Conservation (phyloP, 1,284 basidiomycete genomes). For the Sanguinoderma infundibulare region DNA sequence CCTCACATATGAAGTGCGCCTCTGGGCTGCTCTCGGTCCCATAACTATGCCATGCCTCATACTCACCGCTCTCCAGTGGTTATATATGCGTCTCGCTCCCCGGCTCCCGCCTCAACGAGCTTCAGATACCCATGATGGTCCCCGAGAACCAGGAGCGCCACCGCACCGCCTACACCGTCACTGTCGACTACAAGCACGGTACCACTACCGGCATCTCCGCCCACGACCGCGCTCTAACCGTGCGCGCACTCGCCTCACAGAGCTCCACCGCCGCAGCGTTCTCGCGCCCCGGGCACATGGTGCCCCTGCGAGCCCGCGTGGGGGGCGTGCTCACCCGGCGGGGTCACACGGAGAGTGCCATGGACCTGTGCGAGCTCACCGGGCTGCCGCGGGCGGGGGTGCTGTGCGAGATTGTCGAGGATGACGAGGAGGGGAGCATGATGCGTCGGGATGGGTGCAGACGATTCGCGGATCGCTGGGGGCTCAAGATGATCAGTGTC, state of each 20-base stretch:
- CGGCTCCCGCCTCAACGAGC: constrained; percentile 72
- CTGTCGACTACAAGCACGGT: constrained; percentile 92
- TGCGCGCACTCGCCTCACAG: constrained; percentile 77
- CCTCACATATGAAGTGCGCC: too few relatives aligned
- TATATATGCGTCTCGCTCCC: constrained; percentile 94
- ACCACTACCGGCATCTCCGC: constrained; percentile 98
- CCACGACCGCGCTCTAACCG: constrained; percentile 91
- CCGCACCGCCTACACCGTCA: constrained; percentile 97
- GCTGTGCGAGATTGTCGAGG: constrained; percentile 95
- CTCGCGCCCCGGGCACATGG: constrained; percentile 93
- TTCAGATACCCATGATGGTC: constrained; percentile 96
- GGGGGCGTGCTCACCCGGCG: constrained; percentile 87
- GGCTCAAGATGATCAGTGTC: constrained; percentile 93
- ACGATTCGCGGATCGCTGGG: constrained; percentile 90
- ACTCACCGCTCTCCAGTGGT: constrained; percentile 58
- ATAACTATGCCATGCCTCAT: too few relatives aligned
- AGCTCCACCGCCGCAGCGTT: constrained; percentile 83
- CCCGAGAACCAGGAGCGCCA: constrained; percentile 90
- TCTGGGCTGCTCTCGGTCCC: too few relatives aligned
- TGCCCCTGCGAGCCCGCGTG: constrained; percentile 86
- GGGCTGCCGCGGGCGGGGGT: constrained; percentile 82
- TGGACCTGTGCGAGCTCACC: constrained; percentile 88
- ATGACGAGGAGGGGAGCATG: constrained; percentile 91
- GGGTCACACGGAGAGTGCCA: constrained; percentile 93
- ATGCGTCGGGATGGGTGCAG: constrained; percentile 94